Conservation (phyloP, 768 basidiomycete genomes). For the Pholiota molesta region DNA sequence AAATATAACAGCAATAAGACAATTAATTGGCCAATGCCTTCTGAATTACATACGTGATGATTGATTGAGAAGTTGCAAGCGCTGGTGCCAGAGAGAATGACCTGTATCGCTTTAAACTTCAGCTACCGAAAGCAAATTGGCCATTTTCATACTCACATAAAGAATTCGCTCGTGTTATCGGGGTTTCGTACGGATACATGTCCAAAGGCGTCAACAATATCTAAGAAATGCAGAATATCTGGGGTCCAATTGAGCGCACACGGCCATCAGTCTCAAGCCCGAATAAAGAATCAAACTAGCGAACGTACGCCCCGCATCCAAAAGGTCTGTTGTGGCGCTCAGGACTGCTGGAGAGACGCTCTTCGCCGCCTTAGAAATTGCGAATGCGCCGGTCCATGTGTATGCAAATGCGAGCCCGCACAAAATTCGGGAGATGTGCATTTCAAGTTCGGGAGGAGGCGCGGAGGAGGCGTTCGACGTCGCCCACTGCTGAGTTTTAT, state of each 20-base stretch:
- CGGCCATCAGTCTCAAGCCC: not conserved
- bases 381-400: not conserved
- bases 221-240: slow-evolving; percentile 25
- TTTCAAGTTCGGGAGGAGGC: not conserved
- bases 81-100: slow-evolving; percentile 25
- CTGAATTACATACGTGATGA: slow-evolving; percentile 19
- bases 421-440: not conserved
- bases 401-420: not conserved
- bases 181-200: slow-evolving; percentile 24
- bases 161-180: slow-evolving; percentile 25
- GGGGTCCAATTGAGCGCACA: no score
- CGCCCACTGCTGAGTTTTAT: not conserved
- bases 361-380: slow-evolving; percentile 4
- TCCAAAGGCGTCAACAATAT: slow-evolving; percentile 23
- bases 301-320: slow-evolving; percentile 13
- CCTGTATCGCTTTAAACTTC: slow-evolving; percentile 5
- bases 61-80: slow-evolving; percentile 18
- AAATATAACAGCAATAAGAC: not conserved
- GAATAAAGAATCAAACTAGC: not conserved
- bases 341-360: slow-evolving; percentile 9
- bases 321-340: slow-evolving; percentile 7
- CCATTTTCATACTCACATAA: slow-evolving; percentile 13
- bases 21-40: not conserved
- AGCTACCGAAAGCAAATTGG: not conserved
- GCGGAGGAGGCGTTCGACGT: not conserved